These are phyloP conservation scores for Penicillium salamii DNA, from an alignment of 495 filamentous ascomycete genomes.

Conservation along the genomic window DNA sequence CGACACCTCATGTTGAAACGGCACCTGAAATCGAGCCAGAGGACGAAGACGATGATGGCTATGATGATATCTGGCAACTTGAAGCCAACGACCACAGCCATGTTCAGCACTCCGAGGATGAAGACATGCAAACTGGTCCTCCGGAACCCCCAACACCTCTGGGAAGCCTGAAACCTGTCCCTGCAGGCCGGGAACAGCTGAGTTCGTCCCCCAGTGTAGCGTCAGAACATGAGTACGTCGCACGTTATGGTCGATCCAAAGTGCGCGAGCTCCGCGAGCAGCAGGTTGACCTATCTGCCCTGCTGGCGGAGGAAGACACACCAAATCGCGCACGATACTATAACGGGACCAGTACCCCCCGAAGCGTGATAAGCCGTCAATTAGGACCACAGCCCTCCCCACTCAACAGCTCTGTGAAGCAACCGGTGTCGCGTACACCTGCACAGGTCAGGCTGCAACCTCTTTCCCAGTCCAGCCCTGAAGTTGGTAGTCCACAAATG, in stretches of 20 bases:
- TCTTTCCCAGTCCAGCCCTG: constrained; percentile 29
- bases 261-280: constrained; percentile 38
- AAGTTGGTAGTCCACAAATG: constrained; percentile 4
- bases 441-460: constrained; percentile 24
- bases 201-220: constrained; percentile 35
- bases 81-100: constrained; percentile 39
- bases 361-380: constrained; percentile 18
- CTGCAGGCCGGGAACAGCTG: constrained; percentile 6
- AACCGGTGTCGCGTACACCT: constrained; percentile 10
- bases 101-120: constrained; percentile 22
- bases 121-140: not conserved
- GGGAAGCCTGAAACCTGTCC: constrained; percentile 5
- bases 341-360: constrained; percentile 37
- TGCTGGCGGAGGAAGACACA: constrained; percentile 35
- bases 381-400: constrained; percentile 15
- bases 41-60: constrained; percentile 29
- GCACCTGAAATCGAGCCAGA: constrained; percentile 7
- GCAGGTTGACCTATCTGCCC: constrained; percentile 36
- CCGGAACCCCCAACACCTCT: constrained; percentile 12
- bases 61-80: constrained; percentile 46
- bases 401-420: constrained; percentile 14
- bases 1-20: not conserved
- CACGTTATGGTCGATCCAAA: constrained; percentile 32
- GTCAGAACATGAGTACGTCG: constrained; percentile 25
- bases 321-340: constrained; percentile 44